phyloP scores from a whole-genome alignment of 2,329 filamentous ascomycete genomes.

The Cyphellophora europaea region DNA sequence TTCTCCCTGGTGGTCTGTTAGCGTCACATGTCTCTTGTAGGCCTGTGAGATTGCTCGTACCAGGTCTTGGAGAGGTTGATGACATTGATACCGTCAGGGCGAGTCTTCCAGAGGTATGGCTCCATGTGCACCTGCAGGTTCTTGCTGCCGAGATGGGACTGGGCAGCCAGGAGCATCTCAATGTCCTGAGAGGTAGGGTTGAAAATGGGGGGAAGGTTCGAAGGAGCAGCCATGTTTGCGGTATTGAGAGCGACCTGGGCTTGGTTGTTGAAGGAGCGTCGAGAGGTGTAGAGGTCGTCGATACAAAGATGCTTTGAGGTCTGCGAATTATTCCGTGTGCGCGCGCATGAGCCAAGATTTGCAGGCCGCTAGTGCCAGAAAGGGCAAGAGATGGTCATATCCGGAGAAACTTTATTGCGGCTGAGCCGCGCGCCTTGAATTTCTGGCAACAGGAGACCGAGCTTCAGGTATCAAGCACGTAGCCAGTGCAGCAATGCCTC shows the following conservation, averaged over 20 bases:
- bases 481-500: slow-evolving; percentile 17
- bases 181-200: slow-evolving; percentile 97
- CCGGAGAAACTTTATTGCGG: too few species aligned
- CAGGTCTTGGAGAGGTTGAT: slow-evolving; percentile 99
- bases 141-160: slow-evolving; percentile 95
- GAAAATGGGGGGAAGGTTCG: slow-evolving; percentile 89
- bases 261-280: slow-evolving; percentile 35
- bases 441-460: too few species aligned
- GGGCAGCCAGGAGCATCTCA: slow-evolving; percentile 97
- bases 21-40: background rate
- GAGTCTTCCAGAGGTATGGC: slow-evolving; percentile 99
- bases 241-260: slow-evolving; percentile 31
- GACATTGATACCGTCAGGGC: slow-evolving; percentile 95
- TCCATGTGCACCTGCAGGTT: slow-evolving; percentile 99
- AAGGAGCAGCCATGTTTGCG: slow-evolving; percentile 56
- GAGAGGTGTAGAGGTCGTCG: slow-evolving; percentile 29
- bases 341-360: slow-evolving; percentile 3
- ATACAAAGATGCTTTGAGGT: slow-evolving; percentile 20
- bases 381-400: too few species aligned
- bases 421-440: too few species aligned
- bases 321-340: slow-evolving; percentile 2
- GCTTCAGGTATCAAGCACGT: too few species aligned
- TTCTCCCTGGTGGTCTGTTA: slow-evolving; percentile 70
- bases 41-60: slow-evolving; percentile 42
- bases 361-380: too few species aligned